Conservation (phyloP, 2,329 filamentous ascomycete genomes). For the Aspergillus pseudoviridinutans region DNA sequence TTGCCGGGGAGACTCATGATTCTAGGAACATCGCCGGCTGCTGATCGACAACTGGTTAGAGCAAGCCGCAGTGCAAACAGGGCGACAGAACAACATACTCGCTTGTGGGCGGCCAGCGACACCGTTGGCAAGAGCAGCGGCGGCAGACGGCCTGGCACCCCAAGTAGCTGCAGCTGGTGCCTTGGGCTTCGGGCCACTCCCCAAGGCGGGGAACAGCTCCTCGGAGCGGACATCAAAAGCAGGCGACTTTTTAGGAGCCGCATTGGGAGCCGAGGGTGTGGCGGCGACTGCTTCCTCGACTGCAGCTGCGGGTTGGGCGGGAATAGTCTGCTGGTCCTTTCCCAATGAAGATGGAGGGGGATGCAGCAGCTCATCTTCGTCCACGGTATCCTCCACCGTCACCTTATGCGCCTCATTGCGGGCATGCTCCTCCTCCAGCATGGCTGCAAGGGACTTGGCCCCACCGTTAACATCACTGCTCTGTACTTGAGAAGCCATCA, state of each 20-base stretch:
- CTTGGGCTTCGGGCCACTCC: constrained; percentile 62
- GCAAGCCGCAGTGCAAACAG: constrained; percentile 26
- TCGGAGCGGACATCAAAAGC: constrained; percentile 79
- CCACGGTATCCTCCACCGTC: constrained; percentile 74
- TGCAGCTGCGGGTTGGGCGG: constrained; percentile 20
- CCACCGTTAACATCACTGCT: constrained; percentile 30
- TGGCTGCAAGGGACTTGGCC: constrained; percentile 48
- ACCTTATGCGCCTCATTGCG: constrained; percentile 54
- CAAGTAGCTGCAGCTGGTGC: constrained; percentile 67
- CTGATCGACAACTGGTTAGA: constrained; percentile 30
- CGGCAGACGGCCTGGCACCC: constrained; percentile 57
- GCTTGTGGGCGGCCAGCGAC: constrained; percentile 53
- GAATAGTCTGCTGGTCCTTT: constrained; percentile 29
- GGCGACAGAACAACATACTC: constrained; percentile 38
- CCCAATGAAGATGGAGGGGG: constrained; percentile 48
- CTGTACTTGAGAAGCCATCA: constrained; percentile 33
- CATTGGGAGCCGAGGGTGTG: constrained; percentile 39
- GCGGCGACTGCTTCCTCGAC: constrained; percentile 19
- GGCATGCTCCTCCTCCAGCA: constrained; percentile 52
- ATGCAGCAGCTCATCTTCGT: constrained; percentile 69
- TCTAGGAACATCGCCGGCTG: constrained; percentile 41
- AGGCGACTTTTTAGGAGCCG: constrained; percentile 37
- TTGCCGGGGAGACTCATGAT: constrained; percentile 76
- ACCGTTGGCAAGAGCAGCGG: constrained; percentile 41
- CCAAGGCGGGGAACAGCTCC: constrained; percentile 90